Evolutionary conservation across 495 filamentous ascomycete species (phyloP).

Genomic region (Cudoniella acicularis): DNA sequence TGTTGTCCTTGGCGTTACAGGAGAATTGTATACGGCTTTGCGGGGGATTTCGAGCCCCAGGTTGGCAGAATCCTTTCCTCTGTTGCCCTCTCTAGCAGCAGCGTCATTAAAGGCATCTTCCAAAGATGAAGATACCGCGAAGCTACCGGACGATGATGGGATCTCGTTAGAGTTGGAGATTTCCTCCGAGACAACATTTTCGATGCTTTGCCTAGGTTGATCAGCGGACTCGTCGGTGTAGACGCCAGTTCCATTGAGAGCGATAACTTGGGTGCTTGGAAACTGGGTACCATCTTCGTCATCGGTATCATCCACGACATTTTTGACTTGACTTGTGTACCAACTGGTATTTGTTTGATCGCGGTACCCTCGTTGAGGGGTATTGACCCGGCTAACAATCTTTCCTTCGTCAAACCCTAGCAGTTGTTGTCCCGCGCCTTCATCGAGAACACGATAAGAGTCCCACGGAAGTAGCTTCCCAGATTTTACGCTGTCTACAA

Average conservation of each 20-base stretch:
- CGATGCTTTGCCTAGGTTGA: background rate
- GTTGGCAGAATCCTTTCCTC: background rate
- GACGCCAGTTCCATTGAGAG: background rate
- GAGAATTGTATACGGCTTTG: too few species aligned
- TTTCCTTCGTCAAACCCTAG: conserved; percentile 69
- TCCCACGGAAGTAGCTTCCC: conserved; percentile 83
- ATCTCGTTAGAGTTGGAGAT: background rate
- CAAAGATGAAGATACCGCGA: conserved; percentile 27
- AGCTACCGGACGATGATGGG: conserved; percentile 19
- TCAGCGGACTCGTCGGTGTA: background rate
- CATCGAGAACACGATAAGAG: conserved; percentile 74
- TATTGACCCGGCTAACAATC: conserved; percentile 62
- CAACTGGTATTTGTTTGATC: conserved; percentile 75
- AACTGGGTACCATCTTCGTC: conserved; percentile 18
- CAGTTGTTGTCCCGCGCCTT: conserved; percentile 70
- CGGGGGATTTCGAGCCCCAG: too few species aligned
- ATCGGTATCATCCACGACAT: conserved; percentile 21
- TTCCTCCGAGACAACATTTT: background rate
- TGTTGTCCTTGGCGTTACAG: background rate
- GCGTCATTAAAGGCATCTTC: conserved; percentile 24
- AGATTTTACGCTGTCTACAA: conserved; percentile 80
- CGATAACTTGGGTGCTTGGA: conserved; percentile 6
- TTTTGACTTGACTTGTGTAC: conserved; percentile 67
- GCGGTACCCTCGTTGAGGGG: conserved; percentile 55
- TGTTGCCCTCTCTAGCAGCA: background rate